phyloP scores from a whole-genome alignment of 2,329 filamentous ascomycete genomes.

The Monilinia aucupariae region DNA sequence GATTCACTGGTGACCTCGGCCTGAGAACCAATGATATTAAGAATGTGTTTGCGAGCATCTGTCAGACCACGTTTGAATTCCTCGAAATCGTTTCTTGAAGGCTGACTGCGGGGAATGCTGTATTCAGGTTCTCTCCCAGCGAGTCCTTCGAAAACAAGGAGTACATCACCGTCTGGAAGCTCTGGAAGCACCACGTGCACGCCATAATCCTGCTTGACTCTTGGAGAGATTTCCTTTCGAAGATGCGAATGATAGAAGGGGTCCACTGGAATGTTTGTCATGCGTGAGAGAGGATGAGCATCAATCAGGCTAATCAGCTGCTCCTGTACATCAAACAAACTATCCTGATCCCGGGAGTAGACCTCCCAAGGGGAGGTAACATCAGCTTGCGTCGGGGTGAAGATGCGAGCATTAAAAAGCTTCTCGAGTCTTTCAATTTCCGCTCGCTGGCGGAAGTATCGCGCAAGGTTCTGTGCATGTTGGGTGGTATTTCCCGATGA shows the following conservation, averaged over 20 bases:
- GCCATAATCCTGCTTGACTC: slow-evolving; percentile 62
- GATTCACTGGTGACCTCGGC: slow-evolving; percentile 47
- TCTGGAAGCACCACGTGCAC: slow-evolving; percentile 71
- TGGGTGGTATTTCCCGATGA: slow-evolving; percentile 67
- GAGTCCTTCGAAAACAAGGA: slow-evolving; percentile 72
- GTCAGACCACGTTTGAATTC: slow-evolving; percentile 51
- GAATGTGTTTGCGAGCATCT: slow-evolving; percentile 53
- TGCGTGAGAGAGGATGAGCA: slow-evolving; percentile 66
- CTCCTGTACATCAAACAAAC: slow-evolving; percentile 66
- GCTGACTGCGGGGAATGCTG: slow-evolving; percentile 50
- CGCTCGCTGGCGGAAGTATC: slow-evolving; percentile 76
- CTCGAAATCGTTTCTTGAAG: slow-evolving; percentile 44
- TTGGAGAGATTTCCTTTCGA: slow-evolving; percentile 56
- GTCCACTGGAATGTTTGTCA: slow-evolving; percentile 63
- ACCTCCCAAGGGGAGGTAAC: slow-evolving; percentile 78
- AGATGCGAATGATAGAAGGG: slow-evolving; percentile 75
- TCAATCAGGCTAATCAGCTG: slow-evolving; percentile 71
- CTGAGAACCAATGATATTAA: slow-evolving; percentile 54
- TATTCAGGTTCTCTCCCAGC: slow-evolving; percentile 44
- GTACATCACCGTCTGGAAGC: slow-evolving; percentile 49
- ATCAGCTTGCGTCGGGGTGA: slow-evolving; percentile 66
- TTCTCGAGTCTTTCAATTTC: slow-evolving; percentile 80
- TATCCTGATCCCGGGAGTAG: slow-evolving; percentile 81
- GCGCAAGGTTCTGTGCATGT: slow-evolving; percentile 80
- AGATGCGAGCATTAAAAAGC: slow-evolving; percentile 78